Evolutionary conservation across 208 protist genomes (phyloP), one percentile per base, ranked within the genome.

Genomic region (Leishmania amazonensis): DNA sequence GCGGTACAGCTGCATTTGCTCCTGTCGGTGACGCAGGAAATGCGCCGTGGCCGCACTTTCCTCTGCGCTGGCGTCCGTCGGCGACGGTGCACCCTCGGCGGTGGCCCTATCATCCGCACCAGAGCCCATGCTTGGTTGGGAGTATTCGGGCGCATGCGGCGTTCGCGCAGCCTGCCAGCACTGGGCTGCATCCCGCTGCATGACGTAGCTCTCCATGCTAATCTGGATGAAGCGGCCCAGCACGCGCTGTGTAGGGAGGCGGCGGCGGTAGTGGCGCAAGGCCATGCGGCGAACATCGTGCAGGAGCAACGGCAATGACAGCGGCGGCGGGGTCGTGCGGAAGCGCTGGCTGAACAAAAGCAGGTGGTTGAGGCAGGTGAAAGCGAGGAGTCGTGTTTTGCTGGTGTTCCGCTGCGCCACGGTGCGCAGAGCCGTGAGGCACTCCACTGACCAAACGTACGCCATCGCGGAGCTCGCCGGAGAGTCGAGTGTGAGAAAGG

Each of bases 281-380:
- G 93, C 88, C 93, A 97, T 95, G 60, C 92, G 89, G 19, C 81
- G 76, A 51, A 88, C 68, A 65, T 86, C 81, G 58, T 85, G 83
- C 67, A 87, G 79, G 28, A 85, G 71, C 73, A 85, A 54, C 54
- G 85, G 75, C 71, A 89, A 70, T 42, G 75, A 89, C 58, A 75
- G 40, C 81, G 79, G 79, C 45, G 78, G 73, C 42, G 81, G 85
- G 21, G 81, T 80, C 45, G 86, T 78, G 68, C 76, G 77, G 79
- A 89, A 90, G 60, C 83, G 86, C 73, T 89, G 75, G 38, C 82
- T 70, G 68, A 85, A 80, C 81, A 94, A 78, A 60, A 97, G 87
- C 54, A 95, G 75, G 72, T 97, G 90, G n/a, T 91, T 90, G 40
- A 97, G 62, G 81, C 87, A 95, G 1, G 93, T 83, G 68, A 98